These are phyloP conservation scores for Starmerella potacharoeniae DNA, from an alignment of 805 yeast genomes.

Conservation along the genomic window DNA sequence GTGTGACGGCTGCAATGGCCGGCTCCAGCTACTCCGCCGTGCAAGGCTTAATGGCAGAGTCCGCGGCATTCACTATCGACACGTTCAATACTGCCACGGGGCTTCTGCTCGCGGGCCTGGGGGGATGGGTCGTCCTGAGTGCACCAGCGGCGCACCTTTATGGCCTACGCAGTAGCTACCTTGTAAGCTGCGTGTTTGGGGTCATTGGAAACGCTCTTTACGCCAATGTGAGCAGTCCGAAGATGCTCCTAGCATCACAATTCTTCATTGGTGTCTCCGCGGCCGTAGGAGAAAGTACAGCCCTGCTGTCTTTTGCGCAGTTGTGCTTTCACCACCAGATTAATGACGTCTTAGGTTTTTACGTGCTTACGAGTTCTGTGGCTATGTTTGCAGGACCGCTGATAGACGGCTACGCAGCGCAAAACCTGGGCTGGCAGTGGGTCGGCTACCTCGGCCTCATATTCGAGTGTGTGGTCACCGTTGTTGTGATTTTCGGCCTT, in stretches of 20 bases:
- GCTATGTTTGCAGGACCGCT: slow-evolving; percentile 73
- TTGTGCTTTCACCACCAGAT: slow-evolving; percentile 67
- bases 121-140: slow-evolving; percentile 47
- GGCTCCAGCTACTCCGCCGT: slow-evolving; percentile 66
- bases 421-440: slow-evolving; percentile 57
- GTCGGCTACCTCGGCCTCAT: slow-evolving; percentile 60
- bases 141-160: slow-evolving; percentile 60
- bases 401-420: slow-evolving; percentile 58
- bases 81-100: slow-evolving; percentile 74
- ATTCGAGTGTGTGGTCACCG: slow-evolving; percentile 44
- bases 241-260: slow-evolving; percentile 63
- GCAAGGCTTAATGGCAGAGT: slow-evolving; percentile 46
- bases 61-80: slow-evolving; percentile 47
- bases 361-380: slow-evolving; percentile 61
- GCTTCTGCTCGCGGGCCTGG: slow-evolving; percentile 57
- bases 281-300: slow-evolving; percentile 62
- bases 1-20: slow-evolving; percentile 41
- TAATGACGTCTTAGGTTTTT: slow-evolving; percentile 58
- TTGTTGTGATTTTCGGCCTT: slow-evolving; percentile 45
- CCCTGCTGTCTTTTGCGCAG: slow-evolving; percentile 54
- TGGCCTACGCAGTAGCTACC: slow-evolving; percentile 54
- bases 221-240: slow-evolving; percentile 40
- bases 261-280: slow-evolving; percentile 64
- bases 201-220: slow-evolving; percentile 60
- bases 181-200: slow-evolving; percentile 50